phyloP scores from a whole-genome alignment of 257 asterid genomes.

The Capsicum rhomboideum region DNA sequence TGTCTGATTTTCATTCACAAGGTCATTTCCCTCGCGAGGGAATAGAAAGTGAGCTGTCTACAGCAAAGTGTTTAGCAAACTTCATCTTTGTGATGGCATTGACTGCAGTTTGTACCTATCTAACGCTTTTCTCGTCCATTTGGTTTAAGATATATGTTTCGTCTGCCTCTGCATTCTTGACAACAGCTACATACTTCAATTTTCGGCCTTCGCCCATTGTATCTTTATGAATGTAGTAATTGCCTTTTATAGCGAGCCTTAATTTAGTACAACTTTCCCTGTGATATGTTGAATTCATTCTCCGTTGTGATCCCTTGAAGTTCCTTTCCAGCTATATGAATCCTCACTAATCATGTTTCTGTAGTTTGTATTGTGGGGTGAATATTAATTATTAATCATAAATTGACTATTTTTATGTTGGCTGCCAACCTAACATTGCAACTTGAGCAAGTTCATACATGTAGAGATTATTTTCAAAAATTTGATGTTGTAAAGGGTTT shows the following conservation, averaged over 20 bases:
- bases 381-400: not conserved
- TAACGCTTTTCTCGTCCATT: conserved; percentile 57
- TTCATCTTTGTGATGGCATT: conserved; percentile 39
- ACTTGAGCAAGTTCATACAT: no score
- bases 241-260: not conserved
- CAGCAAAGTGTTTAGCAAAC: conserved; percentile 39
- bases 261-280: not conserved
- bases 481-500: not conserved
- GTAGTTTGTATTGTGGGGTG: not conserved
- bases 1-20: conserved; percentile 43
- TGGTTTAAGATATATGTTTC: conserved; percentile 72
- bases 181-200: conserved; percentile 52
- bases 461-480: no score
- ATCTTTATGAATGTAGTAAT: conserved; percentile 9
- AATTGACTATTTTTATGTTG: not conserved
- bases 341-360: not conserved
- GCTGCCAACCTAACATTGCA: no score
- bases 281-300: not conserved
- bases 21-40: conserved; percentile 70
- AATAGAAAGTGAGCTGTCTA: conserved; percentile 51
- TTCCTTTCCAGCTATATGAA: not conserved
- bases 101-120: conserved; percentile 45
- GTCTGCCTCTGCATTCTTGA: conserved; percentile 46
- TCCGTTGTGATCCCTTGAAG: not conserved
- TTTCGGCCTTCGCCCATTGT: conserved; percentile 52